Evolutionary conservation across 495 filamentous ascomycete species (phyloP), one percentile per base, ranked within the genome.

Genomic region (Jackrogersella multiformis): DNA sequence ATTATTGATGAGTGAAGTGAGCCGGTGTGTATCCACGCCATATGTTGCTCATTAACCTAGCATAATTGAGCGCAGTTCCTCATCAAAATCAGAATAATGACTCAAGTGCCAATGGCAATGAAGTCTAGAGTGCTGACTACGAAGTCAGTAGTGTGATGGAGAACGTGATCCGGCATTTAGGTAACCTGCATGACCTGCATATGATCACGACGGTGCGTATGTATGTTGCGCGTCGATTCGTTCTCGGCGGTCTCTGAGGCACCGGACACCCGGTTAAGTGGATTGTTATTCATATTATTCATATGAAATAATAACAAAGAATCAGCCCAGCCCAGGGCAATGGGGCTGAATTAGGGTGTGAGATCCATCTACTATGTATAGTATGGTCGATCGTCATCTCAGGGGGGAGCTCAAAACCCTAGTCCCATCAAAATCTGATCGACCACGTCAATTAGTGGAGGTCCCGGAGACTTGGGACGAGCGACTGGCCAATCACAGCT

Each of bases 371-470:
- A n/a, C n/a, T n/a, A n/a, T n/a, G n/a, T 21, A 42, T 66, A 36
- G 49, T 30, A 39, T 64, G 24, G 61, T 56, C 55, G 61, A 69
- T 64, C 66, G 30, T 60, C 49, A 69, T 69, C 64, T 61, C 56
- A 64, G 51, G 48, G 55, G 61, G 61, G 24, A 41, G 32, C 16
- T n/a, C 34, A 5, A 38, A 57, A 30, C 23, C 42, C 45, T 18
- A 28, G 18, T 45, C 56, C 42, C 30, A 23, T 24, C 7, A 24
- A 44, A 41, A 57, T 64, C 61, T 56, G 54, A 65, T 54, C 51
- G 61, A 57, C 56, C 51, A 48, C 61, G 61, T 57, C 58, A 57
- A 70, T 65, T 42, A 61, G 61, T 38, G 61, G 61, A 69, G 61
- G 61, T 59, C 26, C 66, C 66, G 66, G 49, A 53, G 61, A 48